Conservation (phyloP, 305 asterid species). For the Solanum aculeatissimum region DNA sequence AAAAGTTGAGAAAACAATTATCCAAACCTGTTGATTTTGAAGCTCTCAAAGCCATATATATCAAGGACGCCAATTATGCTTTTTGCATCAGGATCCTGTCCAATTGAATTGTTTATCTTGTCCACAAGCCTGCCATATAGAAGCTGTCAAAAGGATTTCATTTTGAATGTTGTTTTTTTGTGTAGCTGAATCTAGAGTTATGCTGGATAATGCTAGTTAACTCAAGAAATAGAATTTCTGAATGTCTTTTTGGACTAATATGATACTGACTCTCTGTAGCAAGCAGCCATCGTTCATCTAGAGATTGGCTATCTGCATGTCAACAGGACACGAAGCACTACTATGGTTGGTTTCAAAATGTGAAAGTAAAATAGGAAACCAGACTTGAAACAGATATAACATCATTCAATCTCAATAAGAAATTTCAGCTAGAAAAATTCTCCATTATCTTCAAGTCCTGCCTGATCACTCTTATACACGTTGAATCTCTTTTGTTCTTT, state of each 20-base stretch:
- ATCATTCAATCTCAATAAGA: neutral
- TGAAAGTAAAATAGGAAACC: neutral
- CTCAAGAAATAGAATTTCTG: neutral
- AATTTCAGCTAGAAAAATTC: neutral
- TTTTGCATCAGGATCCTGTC: constrained; percentile 83
- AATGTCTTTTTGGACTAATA: neutral
- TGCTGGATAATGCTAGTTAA: neutral
- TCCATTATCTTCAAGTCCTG: neutral
- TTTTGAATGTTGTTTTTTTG: neutral
- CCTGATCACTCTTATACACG: neutral
- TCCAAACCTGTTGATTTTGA: constrained; percentile 77
- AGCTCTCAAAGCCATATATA: constrained; percentile 91
- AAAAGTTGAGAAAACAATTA: neutral
- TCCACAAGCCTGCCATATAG: constrained; percentile 71
- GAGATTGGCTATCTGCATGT: neutral
- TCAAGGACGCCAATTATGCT: constrained; percentile 90
- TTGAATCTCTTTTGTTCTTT: neutral
- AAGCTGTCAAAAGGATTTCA: neutral
- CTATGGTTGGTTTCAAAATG: neutral
- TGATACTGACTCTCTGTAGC: neutral
- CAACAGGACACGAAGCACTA: neutral
- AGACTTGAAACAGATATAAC: neutral
- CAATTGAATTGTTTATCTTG: constrained; percentile 84
- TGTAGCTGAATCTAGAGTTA: neutral
- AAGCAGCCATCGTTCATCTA: neutral